Conservation (phyloP, 805 yeast genomes). For the Wickerhamomyces bovis region DNA sequence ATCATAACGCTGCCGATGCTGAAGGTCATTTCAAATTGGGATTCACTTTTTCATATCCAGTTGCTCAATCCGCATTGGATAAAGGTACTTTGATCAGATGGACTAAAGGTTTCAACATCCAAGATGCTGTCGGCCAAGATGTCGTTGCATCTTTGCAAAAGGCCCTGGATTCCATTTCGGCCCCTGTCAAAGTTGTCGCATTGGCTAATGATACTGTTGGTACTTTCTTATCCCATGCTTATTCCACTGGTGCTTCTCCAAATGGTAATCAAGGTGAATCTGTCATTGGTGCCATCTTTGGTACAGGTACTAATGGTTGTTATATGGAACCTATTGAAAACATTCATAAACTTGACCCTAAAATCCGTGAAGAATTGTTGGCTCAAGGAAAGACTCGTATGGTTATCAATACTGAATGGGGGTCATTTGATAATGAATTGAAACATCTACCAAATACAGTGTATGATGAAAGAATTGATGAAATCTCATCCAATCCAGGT, state of each 20-base stretch:
- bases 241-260: constrained; percentile 51
- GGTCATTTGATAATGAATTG: constrained; percentile 86
- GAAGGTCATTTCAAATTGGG: constrained; percentile 60
- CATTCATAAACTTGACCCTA: constrained; percentile 66
- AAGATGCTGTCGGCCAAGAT: constrained; percentile 88
- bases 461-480: constrained; percentile 70
- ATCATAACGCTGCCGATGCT: constrained; percentile 40
- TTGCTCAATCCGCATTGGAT: constrained; percentile 73
- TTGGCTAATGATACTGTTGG: constrained; percentile 96
- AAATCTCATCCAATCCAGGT: constrained; percentile 71
- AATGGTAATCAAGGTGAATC: constrained; percentile 66
- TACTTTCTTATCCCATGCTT: constrained; percentile 82
- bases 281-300: constrained; percentile 84
- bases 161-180: constrained; percentile 54
- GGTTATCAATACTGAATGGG: constrained; percentile 98
- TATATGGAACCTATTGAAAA: constrained; percentile 72
- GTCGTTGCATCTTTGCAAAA: constrained; percentile 87
- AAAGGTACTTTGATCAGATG: constrained; percentile 83
- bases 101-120: constrained; percentile 96
- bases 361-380: constrained; percentile 30
- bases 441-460: constrained; percentile 69
- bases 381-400: constrained; percentile 52
- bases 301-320: constrained; percentile 98
- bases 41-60: constrained; percentile 92
- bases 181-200: constrained; percentile 86